phyloP scores from a whole-genome alignment of 495 filamentous ascomycete species.

The Thozetella sp. region DNA sequence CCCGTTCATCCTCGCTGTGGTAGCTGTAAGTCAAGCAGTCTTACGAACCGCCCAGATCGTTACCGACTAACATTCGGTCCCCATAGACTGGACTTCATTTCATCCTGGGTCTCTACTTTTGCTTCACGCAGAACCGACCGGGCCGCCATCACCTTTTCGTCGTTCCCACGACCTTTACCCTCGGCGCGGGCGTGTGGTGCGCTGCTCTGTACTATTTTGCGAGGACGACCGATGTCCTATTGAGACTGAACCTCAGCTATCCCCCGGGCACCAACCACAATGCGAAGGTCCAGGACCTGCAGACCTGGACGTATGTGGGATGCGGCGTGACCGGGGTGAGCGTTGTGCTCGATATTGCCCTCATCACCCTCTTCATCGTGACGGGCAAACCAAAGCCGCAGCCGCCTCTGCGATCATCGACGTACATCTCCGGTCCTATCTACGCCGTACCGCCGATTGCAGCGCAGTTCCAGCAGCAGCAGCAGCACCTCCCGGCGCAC shows the following conservation, averaged over 20 bases:
- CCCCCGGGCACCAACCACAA: not conserved
- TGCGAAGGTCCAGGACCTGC: slow-evolving; percentile 2
- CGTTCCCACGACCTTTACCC: slow-evolving; percentile 7
- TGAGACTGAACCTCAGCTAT: not conserved
- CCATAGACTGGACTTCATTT: slow-evolving; percentile 10
- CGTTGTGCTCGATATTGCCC: slow-evolving; percentile 17
- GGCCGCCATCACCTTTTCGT: slow-evolving; percentile 10
- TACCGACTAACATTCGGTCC: not conserved
- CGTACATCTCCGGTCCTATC: slow-evolving; percentile 7
- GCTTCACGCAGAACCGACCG: slow-evolving; percentile 7
- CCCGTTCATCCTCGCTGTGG: slow-evolving; percentile 19
- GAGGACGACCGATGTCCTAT: slow-evolving; percentile 4
- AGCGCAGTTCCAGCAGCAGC: slow-evolving; percentile 1
- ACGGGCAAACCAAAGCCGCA: not conserved
- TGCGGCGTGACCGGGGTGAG: slow-evolving; percentile 14
- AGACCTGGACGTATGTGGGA: slow-evolving; percentile 22
- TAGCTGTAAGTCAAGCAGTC: slow-evolving; percentile 13
- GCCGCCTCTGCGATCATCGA: not conserved
- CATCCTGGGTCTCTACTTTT: slow-evolving; percentile 18
- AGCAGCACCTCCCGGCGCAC: not conserved
- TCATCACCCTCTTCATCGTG: slow-evolving; percentile 14
- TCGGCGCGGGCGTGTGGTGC: slow-evolving; percentile 18
- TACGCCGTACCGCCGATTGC: slow-evolving; percentile 3
- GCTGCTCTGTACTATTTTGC: slow-evolving; percentile 18
- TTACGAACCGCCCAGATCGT: not conserved